Conservation (phyloP, 2,329 filamentous ascomycete species). For the Pestalotiopsis sp. region DNA sequence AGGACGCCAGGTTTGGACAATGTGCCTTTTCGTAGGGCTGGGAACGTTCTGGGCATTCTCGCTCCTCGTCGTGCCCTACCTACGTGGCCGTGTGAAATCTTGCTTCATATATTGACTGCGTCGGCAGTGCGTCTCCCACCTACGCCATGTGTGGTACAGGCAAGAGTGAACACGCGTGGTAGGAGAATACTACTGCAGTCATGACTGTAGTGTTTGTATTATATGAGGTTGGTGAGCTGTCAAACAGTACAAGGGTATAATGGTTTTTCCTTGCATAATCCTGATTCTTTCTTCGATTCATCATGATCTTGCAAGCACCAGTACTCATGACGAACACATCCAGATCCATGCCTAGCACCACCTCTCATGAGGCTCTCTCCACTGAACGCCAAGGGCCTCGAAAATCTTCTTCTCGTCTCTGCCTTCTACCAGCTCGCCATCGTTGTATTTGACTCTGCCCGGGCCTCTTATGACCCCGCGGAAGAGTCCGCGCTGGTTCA, state of each 20-base stretch:
- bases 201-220: too few species aligned
- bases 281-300: background rate
- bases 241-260: too few species aligned
- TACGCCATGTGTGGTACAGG: too few species aligned
- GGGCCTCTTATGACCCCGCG: slow-evolving; percentile 64
- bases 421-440: slow-evolving; percentile 73
- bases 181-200: too few species aligned
- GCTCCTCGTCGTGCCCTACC: too few species aligned
- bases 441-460: slow-evolving; percentile 59
- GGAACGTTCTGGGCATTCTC: background rate
- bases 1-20: background rate
- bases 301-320: background rate
- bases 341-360: slow-evolving; percentile 57
- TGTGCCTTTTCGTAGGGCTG: background rate
- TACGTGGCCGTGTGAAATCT: too few species aligned
- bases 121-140: too few species aligned
- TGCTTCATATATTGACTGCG: too few species aligned
- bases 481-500: slow-evolving; percentile 84
- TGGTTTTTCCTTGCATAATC: background rate
- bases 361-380: slow-evolving; percentile 74
- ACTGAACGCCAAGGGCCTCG: slow-evolving; percentile 77
- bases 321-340: too few species aligned
- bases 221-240: too few species aligned
- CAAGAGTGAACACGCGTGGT: too few species aligned
- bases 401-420: slow-evolving; percentile 79